Conservation (phyloP, 768 basidiomycete genomes). For the Podaxis sp. region DNA sequence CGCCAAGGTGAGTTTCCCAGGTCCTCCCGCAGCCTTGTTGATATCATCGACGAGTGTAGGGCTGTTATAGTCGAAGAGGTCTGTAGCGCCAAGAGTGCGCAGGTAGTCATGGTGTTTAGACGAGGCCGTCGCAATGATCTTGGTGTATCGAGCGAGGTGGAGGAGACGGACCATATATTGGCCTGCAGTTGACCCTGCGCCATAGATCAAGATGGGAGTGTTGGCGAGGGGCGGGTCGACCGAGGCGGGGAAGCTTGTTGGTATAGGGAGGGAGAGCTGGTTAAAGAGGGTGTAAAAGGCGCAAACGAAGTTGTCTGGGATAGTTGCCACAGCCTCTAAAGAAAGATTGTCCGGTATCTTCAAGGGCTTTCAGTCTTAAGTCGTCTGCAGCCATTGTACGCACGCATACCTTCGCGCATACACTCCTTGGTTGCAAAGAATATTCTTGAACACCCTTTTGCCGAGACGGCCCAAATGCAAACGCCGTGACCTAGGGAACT, state of each 20-base stretch:
- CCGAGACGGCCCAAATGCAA: slow-evolving; percentile 23
- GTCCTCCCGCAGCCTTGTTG: slow-evolving; percentile 28
- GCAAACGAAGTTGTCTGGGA: slow-evolving; percentile 42
- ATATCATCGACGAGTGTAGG: slow-evolving; percentile 34
- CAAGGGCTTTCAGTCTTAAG: not conserved
- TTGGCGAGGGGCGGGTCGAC: slow-evolving; percentile 27
- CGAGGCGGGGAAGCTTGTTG: slow-evolving; percentile 29
- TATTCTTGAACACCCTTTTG: slow-evolving; percentile 38
- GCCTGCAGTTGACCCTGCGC: slow-evolving; percentile 40
- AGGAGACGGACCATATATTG: slow-evolving; percentile 39
- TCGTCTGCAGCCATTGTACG: not conserved
- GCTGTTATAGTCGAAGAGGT: slow-evolving; percentile 40
- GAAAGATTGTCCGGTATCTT: slow-evolving; percentile 41
- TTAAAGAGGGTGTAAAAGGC: slow-evolving; percentile 40
- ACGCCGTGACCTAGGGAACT: slow-evolving; percentile 24
- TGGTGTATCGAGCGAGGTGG: slow-evolving; percentile 39
- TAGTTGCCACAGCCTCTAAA: slow-evolving; percentile 33
- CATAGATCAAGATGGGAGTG: slow-evolving; percentile 42
- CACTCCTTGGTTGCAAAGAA: slow-evolving; percentile 25
- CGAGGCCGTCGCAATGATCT: slow-evolving; percentile 41
- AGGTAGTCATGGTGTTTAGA: slow-evolving; percentile 36
- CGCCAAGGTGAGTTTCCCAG: slow-evolving; percentile 31
- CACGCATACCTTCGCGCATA: slow-evolving; percentile 35
- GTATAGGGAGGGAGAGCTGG: slow-evolving; percentile 34
- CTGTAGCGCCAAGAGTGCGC: slow-evolving; percentile 36